A percentile compares a stretch with the other conserved stretches of the same genome.
Conservation (phyloP, 2,329 filamentous ascomycete genomes). For the Fusarium secorum region DNA sequence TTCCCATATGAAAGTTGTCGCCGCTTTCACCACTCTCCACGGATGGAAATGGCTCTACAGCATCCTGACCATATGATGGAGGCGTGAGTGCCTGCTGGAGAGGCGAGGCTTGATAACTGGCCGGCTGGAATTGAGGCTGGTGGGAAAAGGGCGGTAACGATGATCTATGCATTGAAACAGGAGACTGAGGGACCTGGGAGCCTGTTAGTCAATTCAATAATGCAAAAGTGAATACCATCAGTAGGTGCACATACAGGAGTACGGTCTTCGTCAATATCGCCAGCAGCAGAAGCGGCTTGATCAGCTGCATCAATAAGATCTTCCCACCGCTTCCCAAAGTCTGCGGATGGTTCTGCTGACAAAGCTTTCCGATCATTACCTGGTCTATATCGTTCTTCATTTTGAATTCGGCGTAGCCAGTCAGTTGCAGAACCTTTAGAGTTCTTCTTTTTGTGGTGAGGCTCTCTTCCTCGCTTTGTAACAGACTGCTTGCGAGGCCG, state of each 20-base stretch:
- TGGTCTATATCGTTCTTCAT: conserved; percentile 70
- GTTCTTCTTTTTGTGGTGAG: conserved; percentile 81
- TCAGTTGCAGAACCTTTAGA: conserved; percentile 75
- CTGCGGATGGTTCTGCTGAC: conserved; percentile 83
- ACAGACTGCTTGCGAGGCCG: conserved; percentile 87
- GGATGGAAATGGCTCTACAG: conserved; percentile 83
- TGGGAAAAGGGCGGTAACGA: conserved; percentile 67
- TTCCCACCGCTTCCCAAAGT: conserved; percentile 92
- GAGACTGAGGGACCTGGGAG: conserved; percentile 68
- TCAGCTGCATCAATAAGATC: conserved; percentile 90
- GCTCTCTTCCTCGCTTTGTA: conserved; percentile 77
- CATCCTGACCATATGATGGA: conserved; percentile 72
- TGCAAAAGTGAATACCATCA: background rate
- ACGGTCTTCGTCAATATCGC: conserved; percentile 89
- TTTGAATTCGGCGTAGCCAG: conserved; percentile 67
- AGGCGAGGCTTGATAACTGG: conserved; percentile 85
- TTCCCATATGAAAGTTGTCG: conserved; percentile 75
- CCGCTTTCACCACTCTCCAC: conserved; percentile 81
- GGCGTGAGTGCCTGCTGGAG: conserved; percentile 91
- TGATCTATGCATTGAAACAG: conserved; percentile 68
- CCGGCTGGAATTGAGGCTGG: conserved; percentile 67
- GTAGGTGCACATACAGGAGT: conserved; percentile 69
- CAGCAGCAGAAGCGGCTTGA: conserved; percentile 80
- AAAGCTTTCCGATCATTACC: conserved; percentile 80
- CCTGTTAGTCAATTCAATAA: conserved; percentile 35